These are phyloP conservation scores for Lactifluus hygrophoroides DNA, from an alignment of 768 basidiomycete species.

Conservation along the genomic window DNA sequence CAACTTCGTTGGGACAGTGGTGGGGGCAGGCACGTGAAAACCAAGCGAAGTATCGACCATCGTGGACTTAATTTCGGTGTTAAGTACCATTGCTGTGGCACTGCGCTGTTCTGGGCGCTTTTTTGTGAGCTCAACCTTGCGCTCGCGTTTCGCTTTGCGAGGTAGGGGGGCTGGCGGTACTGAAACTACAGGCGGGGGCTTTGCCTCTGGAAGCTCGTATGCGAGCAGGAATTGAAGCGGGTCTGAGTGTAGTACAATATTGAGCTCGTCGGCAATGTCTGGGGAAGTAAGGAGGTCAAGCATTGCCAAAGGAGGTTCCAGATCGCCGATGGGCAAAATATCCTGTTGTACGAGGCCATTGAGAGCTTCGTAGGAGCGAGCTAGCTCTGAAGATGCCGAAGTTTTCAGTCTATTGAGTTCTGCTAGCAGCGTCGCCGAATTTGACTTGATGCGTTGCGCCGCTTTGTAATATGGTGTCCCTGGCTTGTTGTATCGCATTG, in stretches of 20 bases:
- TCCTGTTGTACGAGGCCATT: background rate
- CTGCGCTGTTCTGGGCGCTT: constrained; percentile 9
- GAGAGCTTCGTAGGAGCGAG: background rate
- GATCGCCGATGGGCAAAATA: constrained; percentile 44
- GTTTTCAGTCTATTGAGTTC: constrained; percentile 31
- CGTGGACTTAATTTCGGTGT: constrained; percentile 2
- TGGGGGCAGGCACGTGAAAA: constrained; percentile 35
- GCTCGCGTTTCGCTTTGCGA: constrained; percentile 25
- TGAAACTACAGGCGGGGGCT: constrained; percentile 52
- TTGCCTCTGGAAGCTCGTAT: constrained; percentile 55
- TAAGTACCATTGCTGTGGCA: background rate
- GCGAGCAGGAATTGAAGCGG: constrained; percentile 61
- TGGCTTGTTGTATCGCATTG: constrained; percentile 74
- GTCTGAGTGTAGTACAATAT: constrained; percentile 45
- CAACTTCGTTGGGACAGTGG: constrained; percentile 27
- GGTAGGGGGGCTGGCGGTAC: constrained; percentile 32
- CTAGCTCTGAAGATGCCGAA: constrained; percentile 7
- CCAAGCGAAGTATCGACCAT: constrained; percentile 35
- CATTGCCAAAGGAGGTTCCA: constrained; percentile 59
- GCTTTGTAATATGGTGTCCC: constrained; percentile 63
- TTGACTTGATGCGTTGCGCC: constrained; percentile 53
- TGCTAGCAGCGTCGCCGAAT: constrained; percentile 34
- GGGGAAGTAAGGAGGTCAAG: constrained; percentile 48
- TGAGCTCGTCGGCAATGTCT: constrained; percentile 47
- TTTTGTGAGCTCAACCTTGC: constrained; percentile 10